Base-by-base conservation (phyloP, 768 basidiomycete genomes). In the Lactarius indigo region DNA sequence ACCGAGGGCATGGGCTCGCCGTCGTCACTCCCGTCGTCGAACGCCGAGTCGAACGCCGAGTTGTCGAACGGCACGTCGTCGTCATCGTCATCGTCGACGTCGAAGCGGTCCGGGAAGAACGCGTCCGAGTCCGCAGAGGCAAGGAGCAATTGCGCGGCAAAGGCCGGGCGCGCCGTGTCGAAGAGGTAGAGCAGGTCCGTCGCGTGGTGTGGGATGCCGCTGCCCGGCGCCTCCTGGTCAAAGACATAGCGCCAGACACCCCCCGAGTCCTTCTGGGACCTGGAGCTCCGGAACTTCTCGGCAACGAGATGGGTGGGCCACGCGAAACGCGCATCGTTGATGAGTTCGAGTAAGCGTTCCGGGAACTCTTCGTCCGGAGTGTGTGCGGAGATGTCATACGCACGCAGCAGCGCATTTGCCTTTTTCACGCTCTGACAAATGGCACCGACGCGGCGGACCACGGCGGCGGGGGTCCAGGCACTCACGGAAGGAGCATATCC, bases 161-260 rank as follows among this genome's bases (percentile, higher is more conserved):
- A 69, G 30, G 79, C 75, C 23, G 86, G 85, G 1, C 87, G 78
- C 9, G 88, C 86, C 68, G 85, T 91, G 77, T 90, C 90, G 75
- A 92, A 92, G 59, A 92, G 81, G 74, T 92, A 92, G 64, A 90
- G 81, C 54, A 92, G 76, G 74, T 92, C 91, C 1, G 85, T 85
- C 1, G 83, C 85, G 73, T 91, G 88, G 72, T 90, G 90, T 2
- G 89, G 85, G 23, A 84, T 74, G 17, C 85, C 85, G 57, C 85
- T 80, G 28, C 82, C 78, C 10, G 90, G 88, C 1, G 87, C 84
- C 71, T 90, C 91, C 77, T 92, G 91, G 75, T 92, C 91, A 73
- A 92, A 92, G 20, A 90, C 85, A 71, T 90, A 92, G 64, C 91
- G 82, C 86, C 87, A 92, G 6, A 91, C 89, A n/a, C 83, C 83